Base-by-base conservation (phyloP, 2,329 filamentous ascomycete species). In the Raffaelea deltoideospora region DNA sequence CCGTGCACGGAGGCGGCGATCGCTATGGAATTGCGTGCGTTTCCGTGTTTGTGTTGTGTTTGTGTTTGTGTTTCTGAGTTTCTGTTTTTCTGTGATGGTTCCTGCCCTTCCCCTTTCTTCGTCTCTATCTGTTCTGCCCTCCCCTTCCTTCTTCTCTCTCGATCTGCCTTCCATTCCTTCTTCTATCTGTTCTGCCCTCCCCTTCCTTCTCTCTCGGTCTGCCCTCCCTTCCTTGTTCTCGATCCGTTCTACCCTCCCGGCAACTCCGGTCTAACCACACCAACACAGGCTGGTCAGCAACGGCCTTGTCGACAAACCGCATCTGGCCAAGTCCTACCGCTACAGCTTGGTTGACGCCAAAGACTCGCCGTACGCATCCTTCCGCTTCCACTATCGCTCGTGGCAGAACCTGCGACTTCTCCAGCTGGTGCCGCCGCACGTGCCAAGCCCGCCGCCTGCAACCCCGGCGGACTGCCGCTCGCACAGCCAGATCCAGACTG, bases 371-470 rank as follows among this genome's bases (percentile, higher is more conserved):
- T 73, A 63, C 42, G 63, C 61, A 5, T 61, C 59, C 0, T 75
- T 74, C 41, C 58, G 58, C 20, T 70, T 74, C 41, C 65, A 75
- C 41, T 75, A 75, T 43, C 61, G 69, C 22, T 68, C 64, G 7
- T 65, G 60, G 61, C 54, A 58, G 10, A 62, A 60, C 37, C 58
- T 76, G 10, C 47, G 54, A 8, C 51, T 58, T 23, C 55, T 72
- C 10, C 66, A 65, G 37, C 50, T 75, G 5, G 58, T 69, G 20
- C 58, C 63, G 0, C 37, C 3, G 42, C 39, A 46, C 47, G 21
- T 22, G 20, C 35, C 27, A 31, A 32, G 33, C 31, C 23, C n/a
- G 7, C 32, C 24, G n/a, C 10, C 26, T 1, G 13, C 2, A 10
- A 19, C 15, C 18, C 13, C 30, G n/a, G n/a, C n/a, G n/a, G n/a